Conservation (phyloP, 148 eudicot species). For the Heliosperma pusillum region DNA sequence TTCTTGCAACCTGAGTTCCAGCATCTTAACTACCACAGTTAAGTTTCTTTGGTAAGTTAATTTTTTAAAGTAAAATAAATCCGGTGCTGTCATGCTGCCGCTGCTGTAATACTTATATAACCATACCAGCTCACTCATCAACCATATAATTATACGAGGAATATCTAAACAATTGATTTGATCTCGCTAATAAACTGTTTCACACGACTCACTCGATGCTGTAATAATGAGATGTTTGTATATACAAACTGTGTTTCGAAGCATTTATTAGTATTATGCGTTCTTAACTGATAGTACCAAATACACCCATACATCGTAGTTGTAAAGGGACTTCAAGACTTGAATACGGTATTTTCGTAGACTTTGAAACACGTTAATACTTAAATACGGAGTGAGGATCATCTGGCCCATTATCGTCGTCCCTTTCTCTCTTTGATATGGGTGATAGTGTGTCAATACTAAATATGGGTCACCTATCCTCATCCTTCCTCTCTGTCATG, state of each 20-base stretch:
- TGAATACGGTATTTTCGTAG: neutral
- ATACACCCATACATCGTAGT: too few relatives aligned
- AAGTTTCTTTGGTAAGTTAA: constrained; percentile 4
- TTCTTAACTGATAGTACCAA: too few relatives aligned
- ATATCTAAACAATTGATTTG: neutral
- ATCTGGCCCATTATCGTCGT: neutral
- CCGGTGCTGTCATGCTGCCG: neutral
- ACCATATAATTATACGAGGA: neutral
- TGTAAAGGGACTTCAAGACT: neutral
- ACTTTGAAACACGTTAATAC: neutral
- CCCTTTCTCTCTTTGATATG: neutral
- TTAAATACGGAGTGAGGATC: neutral
- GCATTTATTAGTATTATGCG: too few relatives aligned
- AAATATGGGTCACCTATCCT: neutral
- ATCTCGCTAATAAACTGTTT: too few relatives aligned
- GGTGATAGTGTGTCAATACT: neutral
- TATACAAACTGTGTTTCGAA: neutral
- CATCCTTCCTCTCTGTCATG: neutral
- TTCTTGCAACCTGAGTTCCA: neutral
- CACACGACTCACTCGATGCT: neutral
- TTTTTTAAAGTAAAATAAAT: neutral
- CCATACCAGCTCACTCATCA: neutral
- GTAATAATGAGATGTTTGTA: neutral
- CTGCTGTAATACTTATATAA: neutral
- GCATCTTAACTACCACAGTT: neutral